A percentile compares a stretch with the other conserved stretches of the same genome.
Conservation (phyloP, 2,329 filamentous ascomycete genomes). For the Aspergillus sp. region DNA sequence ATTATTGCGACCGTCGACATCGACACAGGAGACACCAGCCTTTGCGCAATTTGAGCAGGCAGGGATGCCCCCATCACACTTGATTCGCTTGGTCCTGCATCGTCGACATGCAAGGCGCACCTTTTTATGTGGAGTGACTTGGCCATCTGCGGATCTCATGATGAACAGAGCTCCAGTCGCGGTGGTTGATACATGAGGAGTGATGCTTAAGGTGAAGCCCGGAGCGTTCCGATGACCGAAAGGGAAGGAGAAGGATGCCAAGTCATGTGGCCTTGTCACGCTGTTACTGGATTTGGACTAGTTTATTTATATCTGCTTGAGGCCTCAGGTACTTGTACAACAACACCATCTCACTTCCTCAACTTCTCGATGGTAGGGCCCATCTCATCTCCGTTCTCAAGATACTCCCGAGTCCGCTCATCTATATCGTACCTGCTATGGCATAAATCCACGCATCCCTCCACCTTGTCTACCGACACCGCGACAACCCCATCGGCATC, state of each 20-base stretch:
- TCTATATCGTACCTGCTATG: slow-evolving; percentile 36
- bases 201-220: background rate
- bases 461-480: slow-evolving; percentile 23
- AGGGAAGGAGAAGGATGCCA: background rate
- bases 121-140: slow-evolving; percentile 26
- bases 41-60: slow-evolving; percentile 41
- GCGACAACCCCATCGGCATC: slow-evolving; percentile 32
- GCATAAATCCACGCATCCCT: slow-evolving; percentile 33
- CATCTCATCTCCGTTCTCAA: slow-evolving; percentile 35
- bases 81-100: slow-evolving; percentile 39
- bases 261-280: background rate
- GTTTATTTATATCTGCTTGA: background rate
- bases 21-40: slow-evolving; percentile 35
- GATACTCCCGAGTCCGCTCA: slow-evolving; percentile 31
- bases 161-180: background rate
- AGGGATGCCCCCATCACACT: slow-evolving; percentile 42
- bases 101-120: slow-evolving; percentile 41
- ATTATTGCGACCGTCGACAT: slow-evolving; percentile 41
- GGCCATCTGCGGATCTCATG: background rate
- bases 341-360: slow-evolving; percentile 25
- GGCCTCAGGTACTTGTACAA: background rate
- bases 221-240: background rate
- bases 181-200: background rate
- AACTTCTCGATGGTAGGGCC: slow-evolving; percentile 35
- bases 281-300: background rate